A percentile compares a stretch with the other conserved stretches of the same genome.
Conservation (phyloP, 2,329 filamentous ascomycete species). For the Aaosphaeria arxii region DNA sequence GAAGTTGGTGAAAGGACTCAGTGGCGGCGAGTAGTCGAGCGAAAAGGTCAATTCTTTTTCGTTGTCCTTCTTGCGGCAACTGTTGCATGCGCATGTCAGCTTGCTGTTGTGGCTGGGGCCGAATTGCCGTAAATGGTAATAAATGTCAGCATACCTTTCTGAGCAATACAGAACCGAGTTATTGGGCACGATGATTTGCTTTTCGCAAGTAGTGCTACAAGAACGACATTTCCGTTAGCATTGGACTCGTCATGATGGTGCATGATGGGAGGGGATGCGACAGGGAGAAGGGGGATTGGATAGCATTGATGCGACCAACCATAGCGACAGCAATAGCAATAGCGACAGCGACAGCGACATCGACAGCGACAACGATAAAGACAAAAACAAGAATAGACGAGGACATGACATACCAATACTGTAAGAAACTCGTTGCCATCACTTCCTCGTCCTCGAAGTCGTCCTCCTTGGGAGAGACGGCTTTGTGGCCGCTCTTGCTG, state of each 20-base stretch:
- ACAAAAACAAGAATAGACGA: too few relatives aligned
- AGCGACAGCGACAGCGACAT: too few relatives aligned
- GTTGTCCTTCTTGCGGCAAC: slow-evolving; percentile 47
- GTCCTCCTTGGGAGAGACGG: slow-evolving; percentile 22
- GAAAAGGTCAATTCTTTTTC: slow-evolving; percentile 32
- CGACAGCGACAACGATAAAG: too few relatives aligned
- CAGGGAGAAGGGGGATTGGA: neutral
- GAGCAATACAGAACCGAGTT: slow-evolving; percentile 63
- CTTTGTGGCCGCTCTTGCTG: slow-evolving; percentile 24
- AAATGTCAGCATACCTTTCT: slow-evolving; percentile 51
- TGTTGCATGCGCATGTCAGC: slow-evolving; percentile 14
- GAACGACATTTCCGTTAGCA: neutral
- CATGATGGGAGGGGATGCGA: neutral
- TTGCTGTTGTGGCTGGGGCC: neutral
- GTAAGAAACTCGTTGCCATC: slow-evolving; percentile 52
- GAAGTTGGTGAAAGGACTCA: slow-evolving; percentile 34
- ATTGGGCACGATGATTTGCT: slow-evolving; percentile 61
- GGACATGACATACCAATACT: slow-evolving; percentile 47
- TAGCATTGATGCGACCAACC: too few relatives aligned
- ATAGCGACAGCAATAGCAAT: neutral
- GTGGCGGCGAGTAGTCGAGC: slow-evolving; percentile 33
- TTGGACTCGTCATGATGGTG: neutral
- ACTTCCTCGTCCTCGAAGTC: slow-evolving; percentile 45
- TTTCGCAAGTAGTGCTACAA: slow-evolving; percentile 61
- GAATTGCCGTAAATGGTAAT: slow-evolving; percentile 1